A percentile compares a stretch with the other conserved stretches of the same genome.
Conservation (phyloP, 495 filamentous ascomycete genomes). For the Poronia punctata region DNA sequence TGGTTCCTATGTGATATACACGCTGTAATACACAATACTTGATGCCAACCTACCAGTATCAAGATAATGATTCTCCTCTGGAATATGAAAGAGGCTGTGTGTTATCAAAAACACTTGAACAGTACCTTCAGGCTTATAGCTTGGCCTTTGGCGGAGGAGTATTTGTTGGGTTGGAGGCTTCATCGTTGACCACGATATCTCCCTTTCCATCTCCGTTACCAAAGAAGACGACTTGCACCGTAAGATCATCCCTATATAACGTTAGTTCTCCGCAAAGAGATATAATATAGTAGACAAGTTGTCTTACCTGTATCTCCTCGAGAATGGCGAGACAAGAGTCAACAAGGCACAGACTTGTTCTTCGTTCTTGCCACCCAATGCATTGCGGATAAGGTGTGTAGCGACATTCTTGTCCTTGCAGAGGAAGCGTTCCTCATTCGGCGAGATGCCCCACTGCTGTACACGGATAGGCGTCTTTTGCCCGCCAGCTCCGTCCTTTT, state of each 20-base stretch:
- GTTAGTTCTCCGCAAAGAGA: slow-evolving; percentile 2
- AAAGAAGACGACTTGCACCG: slow-evolving; percentile 98
- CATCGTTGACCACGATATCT: slow-evolving; percentile 72
- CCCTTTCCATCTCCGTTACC: slow-evolving; percentile 70
- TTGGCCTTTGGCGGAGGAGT: slow-evolving; percentile 30
- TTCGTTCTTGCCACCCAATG: slow-evolving; percentile 84
- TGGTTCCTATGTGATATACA: slow-evolving; percentile 8
- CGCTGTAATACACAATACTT: slow-evolving; percentile 3
- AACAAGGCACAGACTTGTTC: slow-evolving; percentile 93
- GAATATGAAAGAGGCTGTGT: too few species aligned
- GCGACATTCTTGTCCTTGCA: slow-evolving; percentile 95
- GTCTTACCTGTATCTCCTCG: slow-evolving; percentile 72
- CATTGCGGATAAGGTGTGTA: slow-evolving; percentile 92
- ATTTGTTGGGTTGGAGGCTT: slow-evolving; percentile 69
- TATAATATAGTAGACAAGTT: slow-evolving; percentile 10
- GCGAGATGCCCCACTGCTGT: slow-evolving; percentile 72
- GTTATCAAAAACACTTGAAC: too few species aligned
- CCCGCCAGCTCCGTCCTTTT: slow-evolving; percentile 32
- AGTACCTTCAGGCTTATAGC: slow-evolving; percentile 21
- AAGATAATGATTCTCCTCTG: too few species aligned
- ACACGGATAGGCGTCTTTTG: slow-evolving; percentile 74
- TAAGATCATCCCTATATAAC: slow-evolving; percentile 65
- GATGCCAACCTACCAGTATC: too few species aligned
- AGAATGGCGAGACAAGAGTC: slow-evolving; percentile 85
- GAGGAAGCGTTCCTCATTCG: slow-evolving; percentile 68